Evolutionary conservation across 1,284 basidiomycete species (phyloP), one percentile per base, ranked within the genome.

Genomic region (Ceratobasidium papillatum): DNA sequence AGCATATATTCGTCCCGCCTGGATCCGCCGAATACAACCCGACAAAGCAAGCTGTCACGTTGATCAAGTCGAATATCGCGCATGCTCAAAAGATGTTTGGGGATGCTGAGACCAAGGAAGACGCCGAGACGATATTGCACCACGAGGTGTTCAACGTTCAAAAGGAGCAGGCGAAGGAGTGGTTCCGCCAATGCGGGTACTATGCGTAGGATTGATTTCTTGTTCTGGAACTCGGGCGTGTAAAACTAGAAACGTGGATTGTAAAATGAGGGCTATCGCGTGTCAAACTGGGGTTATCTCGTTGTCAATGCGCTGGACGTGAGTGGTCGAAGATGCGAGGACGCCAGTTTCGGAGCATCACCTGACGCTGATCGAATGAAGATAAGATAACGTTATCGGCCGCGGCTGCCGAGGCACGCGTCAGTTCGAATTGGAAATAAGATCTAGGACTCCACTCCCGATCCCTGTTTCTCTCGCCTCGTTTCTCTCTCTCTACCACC

Each of bases 311-410:
- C 14, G 17, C 54, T 25, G 17, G 25, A 14, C 27, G 3, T 19
- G 54, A 56, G 54, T 56, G 54, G 54, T 32, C 12, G 30, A 56
- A 32, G 30, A 30, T 54, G 52, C 22, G 11, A 7, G 19, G 58
- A 22, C n/a, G 36, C 14, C 5, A 5, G 36, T 9, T 22, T 12
- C 19, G 58, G 19, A 22, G n/a, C 52, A 38, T 59, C 58, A 59
- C 32, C 58, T 59, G 58, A 59, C 58, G 36, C 34, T 59, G 58
- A 59, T 59, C 27, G 17, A 19, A 45, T 45, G 9, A 22, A 58
- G 65, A 69, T 69, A 56, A 69, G 65, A 69, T 69, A 69, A 69
- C 51, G 64, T 3, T 8, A 17, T 43, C 65, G 65, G 65, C 65
- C 65, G 65, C 65, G 65, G 65, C 12, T 22, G 65, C 65, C 65